Base-by-base conservation (phyloP, 192 early-diverging fungal genomes). In the Coemansia biformis region DNA sequence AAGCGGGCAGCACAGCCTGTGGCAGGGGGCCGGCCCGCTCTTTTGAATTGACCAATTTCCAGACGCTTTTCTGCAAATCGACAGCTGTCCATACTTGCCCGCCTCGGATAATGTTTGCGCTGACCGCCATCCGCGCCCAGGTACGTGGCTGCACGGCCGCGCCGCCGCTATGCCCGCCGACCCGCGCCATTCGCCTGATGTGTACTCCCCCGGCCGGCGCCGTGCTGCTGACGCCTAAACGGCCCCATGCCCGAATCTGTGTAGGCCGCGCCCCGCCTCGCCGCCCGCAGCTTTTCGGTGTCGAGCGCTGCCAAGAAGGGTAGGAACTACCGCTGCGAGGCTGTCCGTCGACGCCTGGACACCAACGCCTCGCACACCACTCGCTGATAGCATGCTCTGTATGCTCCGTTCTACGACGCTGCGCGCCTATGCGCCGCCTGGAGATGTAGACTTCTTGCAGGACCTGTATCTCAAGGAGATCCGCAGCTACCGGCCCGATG, bases 391-490 rank as follows among this genome's bases (percentile, higher is more conserved):
- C 39, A 10, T 34, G 18, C 12, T 11, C 9, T 28, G 24, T 26
- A 6, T n/a, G n/a, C n/a, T n/a, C n/a, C n/a, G n/a, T n/a, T n/a
- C n/a, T n/a, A n/a, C n/a, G n/a, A n/a, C n/a, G n/a, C n/a, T n/a
- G n/a, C n/a, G n/a, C n/a, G n/a, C n/a, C n/a, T n/a, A n/a, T n/a
- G n/a, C n/a, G n/a, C n/a, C n/a, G n/a, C n/a, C n/a, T n/a, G n/a
- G n/a, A n/a, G 24, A 6, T 44, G 32, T 63, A 69, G 66, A 72
- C 31, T 38, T 72, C 26, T 51, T 72, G 28, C 60, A 65, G 58
- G 68, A 72, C 22, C 35, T 72, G 17, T 72, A 72, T 21, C 57
- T 72, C 29, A 64, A 60, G 57, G 68, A 72, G 48, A 65, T 72
- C 57, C 68, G 68, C 53, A 47, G 24, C 38, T 72, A 72, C 52